These are phyloP conservation scores for Mucor piriformis DNA, from an alignment of 371 early-diverging fungal species.

Conservation along the genomic window DNA sequence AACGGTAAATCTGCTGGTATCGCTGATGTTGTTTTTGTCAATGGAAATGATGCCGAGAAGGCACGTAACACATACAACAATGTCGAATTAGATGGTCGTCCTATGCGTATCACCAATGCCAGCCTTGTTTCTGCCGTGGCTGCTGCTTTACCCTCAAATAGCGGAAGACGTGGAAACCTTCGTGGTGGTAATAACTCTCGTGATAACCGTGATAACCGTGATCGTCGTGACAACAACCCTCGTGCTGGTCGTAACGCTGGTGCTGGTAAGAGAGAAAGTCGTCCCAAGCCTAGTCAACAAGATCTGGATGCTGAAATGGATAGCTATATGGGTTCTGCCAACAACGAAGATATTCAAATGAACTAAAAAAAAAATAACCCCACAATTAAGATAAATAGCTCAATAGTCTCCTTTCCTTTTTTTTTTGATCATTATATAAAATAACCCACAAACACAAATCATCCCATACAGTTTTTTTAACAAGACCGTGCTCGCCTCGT, in stretches of 20 bases:
- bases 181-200: slow-evolving; percentile 20
- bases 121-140: slow-evolving; percentile 20
- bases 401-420: too few relatives aligned
- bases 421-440: too few relatives aligned
- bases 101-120: slow-evolving; percentile 50
- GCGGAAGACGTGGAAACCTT: slow-evolving; percentile 12
- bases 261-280: slow-evolving; percentile 20
- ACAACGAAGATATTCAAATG: slow-evolving; percentile 17
- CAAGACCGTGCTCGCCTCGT: too few relatives aligned
- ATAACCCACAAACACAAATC: too few relatives aligned
- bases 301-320: slow-evolving; percentile 61
- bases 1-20: slow-evolving; percentile 68
- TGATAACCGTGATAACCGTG: not conserved
- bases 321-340: slow-evolving; percentile 39
- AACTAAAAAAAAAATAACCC: too few relatives aligned
- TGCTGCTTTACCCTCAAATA: slow-evolving; percentile 10
- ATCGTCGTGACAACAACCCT: slow-evolving; percentile 11
- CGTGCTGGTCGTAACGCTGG: slow-evolving; percentile 9
- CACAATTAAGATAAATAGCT: too few relatives aligned
- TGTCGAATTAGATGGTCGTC: slow-evolving; percentile 62
- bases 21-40: slow-evolving; percentile 60
- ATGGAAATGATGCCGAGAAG: slow-evolving; percentile 52
- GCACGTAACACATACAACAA: slow-evolving; percentile 62
- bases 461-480: too few relatives aligned
- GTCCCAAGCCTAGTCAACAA: slow-evolving; percentile 41